phyloP scores from a whole-genome alignment of 805 yeast species.

The Blastobotrys americana region DNA sequence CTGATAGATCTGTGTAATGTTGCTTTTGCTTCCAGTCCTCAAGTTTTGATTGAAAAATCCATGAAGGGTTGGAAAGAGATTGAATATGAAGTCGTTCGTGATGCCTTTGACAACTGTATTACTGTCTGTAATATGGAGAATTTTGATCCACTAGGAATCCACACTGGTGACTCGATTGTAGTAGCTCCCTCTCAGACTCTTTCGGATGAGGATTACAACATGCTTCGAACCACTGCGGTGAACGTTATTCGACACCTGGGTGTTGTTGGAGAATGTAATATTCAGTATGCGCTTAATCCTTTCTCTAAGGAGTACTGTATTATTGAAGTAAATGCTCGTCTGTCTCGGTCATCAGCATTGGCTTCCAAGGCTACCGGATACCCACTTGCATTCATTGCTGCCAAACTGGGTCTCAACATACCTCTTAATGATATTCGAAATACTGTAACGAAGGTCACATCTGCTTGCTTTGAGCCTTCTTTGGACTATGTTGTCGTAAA shows the following conservation, averaged over 20 bases:
- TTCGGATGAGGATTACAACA: slow-evolving; percentile 93
- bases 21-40: slow-evolving; percentile 95
- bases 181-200: slow-evolving; percentile 98
- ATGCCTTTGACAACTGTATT: slow-evolving; percentile 93
- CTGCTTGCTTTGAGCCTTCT: slow-evolving; percentile 96
- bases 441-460: slow-evolving; percentile 88
- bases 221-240: slow-evolving; percentile 96
- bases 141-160: slow-evolving; percentile 96
- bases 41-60: slow-evolving; percentile 88
- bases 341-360: slow-evolving; percentile 96
- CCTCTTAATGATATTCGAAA: slow-evolving; percentile 87
- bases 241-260: slow-evolving; percentile 95
- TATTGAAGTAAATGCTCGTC: slow-evolving; percentile 95
- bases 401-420: slow-evolving; percentile 87
- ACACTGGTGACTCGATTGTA: slow-evolving; percentile 98
- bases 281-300: slow-evolving; percentile 94
- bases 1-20: slow-evolving; percentile 75
- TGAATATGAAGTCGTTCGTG: slow-evolving; percentile 98
- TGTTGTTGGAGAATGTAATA: slow-evolving; percentile 98
- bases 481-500: slow-evolving; percentile 94
- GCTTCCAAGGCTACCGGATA: slow-evolving; percentile 99
- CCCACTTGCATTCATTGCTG: slow-evolving; percentile 97
- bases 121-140: slow-evolving; percentile 99
- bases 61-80: slow-evolving; percentile 99
- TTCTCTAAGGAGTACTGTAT: slow-evolving; percentile 91